Evolutionary conservation across 2,329 filamentous ascomycete genomes (phyloP), one percentile per base, ranked within the genome.

Genomic region (Colletotrichum spinosum): DNA sequence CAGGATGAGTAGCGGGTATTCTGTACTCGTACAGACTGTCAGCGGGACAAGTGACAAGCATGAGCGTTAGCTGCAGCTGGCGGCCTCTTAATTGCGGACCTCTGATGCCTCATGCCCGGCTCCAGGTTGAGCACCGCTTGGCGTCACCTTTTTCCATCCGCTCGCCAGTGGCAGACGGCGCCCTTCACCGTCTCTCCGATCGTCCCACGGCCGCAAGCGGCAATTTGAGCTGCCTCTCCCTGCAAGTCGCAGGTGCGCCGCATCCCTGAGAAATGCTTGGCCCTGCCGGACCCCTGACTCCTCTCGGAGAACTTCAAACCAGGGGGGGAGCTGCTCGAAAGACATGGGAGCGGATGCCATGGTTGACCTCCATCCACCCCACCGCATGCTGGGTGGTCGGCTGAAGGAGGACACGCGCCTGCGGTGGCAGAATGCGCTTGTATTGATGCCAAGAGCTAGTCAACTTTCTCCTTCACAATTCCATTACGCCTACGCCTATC

Each of bases 31-130:
- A 25, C 25, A 25, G 25, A 25, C 9, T 39, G 49, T 55, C 62
- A 62, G 63, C 63, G 57, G 52, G 52, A 57, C 52, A 33, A 57
- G 33, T 48, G 44, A 34, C 17, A 49, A 52, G 46, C 58, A 53
- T 45, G 59, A 59, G 33, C 25, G 46, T 53, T 53, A 53, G 52
- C 58, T 66, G 63, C 53, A 66, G 63, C 63, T 63, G 58, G 63
- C 63, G 62, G 62, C 62, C 62, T 65, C 62, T 56, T 62, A 53
- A 62, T 65, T 65, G 58, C 62, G 62, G 62, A 62, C 52, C 62
- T 62, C 48, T 55, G 17, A 41, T 56, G 54, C 44, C 44, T 51
- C 45, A 39, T 54, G 39, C 33, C 49, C 39, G 51, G 44, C 56
- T 53, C 35, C 46, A 17, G 55, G 44, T 52, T 52, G 53, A 13